These are phyloP conservation scores for Penicillium steckii DNA, from an alignment of 495 filamentous ascomycete species.

Conservation along the genomic window DNA sequence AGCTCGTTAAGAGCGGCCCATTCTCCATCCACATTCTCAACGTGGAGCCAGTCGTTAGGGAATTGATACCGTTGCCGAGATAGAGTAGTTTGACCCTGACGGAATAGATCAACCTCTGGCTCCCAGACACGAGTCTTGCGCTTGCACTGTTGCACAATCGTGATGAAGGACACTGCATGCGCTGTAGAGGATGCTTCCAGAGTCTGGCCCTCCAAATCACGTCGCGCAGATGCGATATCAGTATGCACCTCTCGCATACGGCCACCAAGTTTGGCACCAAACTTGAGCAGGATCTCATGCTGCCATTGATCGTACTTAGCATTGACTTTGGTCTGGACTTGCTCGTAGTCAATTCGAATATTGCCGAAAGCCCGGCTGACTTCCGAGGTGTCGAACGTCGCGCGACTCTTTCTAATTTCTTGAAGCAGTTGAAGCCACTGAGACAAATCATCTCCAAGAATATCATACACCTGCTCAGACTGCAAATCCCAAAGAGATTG, in stretches of 20 bases:
- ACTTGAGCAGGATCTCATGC: conserved; percentile 90
- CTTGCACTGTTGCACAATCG: conserved; percentile 92
- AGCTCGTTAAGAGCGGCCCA: conserved; percentile 91
- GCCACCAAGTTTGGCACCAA: conserved; percentile 83
- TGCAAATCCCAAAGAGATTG: conserved; percentile 98
- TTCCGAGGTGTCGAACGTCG: conserved; percentile 95
- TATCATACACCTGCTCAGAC: conserved; percentile 88
- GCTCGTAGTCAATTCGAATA: conserved; percentile 92
- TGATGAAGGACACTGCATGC: conserved; percentile 97
- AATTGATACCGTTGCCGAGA: conserved; percentile 90
- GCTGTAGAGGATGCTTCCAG: conserved; percentile 91
- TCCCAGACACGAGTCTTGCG: conserved; percentile 90
- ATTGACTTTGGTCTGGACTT: conserved; percentile 97
- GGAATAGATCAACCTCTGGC: conserved; percentile 91
- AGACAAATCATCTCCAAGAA: conserved; percentile 85
- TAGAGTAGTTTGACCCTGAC: conserved; percentile 89
- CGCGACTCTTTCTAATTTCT: conserved; percentile 88
- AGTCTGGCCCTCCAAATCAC: conserved; percentile 85
- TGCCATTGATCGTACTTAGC: conserved; percentile 99
- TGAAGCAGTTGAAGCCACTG: conserved; percentile 92
- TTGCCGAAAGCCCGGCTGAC: conserved; percentile 88
- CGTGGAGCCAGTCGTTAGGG: conserved; percentile 86
- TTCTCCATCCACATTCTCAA: conserved; percentile 90
- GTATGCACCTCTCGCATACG: conserved; percentile 86
- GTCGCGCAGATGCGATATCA: conserved; percentile 82